phyloP scores from a whole-genome alignment of 805 yeast genomes.

The Yarrowia sp. region DNA sequence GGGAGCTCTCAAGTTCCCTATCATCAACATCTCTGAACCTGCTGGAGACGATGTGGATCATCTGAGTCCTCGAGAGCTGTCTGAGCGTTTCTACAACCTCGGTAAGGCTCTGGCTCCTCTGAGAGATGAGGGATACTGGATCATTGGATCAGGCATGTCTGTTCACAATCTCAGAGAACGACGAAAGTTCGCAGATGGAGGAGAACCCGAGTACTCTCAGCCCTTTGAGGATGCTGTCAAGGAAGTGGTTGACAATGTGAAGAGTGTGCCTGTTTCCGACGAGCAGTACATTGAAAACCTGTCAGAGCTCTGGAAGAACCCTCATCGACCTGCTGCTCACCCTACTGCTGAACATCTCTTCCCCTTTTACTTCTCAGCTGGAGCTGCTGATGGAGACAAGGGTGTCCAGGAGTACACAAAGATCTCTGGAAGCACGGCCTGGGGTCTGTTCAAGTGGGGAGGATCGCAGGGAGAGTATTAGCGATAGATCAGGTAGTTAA shows the following conservation, averaged over 20 bases:
- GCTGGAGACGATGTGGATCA: slow-evolving; percentile 51
- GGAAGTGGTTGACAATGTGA: slow-evolving; percentile 23
- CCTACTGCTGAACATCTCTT: slow-evolving; percentile 80
- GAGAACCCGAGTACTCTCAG: slow-evolving; percentile 57
- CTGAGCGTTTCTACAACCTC: slow-evolving; percentile 54
- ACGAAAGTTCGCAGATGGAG: slow-evolving; percentile 45
- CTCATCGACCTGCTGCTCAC: slow-evolving; percentile 59
- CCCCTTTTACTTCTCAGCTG: slow-evolving; percentile 69
- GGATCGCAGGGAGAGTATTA: slow-evolving; percentile 13
- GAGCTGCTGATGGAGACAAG: slow-evolving; percentile 51
- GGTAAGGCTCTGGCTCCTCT: slow-evolving; percentile 63
- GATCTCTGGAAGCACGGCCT: slow-evolving; percentile 1
- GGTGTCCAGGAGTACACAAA: slow-evolving; percentile 31
- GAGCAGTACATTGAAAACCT: slow-evolving; percentile 50
- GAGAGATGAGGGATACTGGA: slow-evolving; percentile 59
- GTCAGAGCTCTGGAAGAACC: slow-evolving; percentile 52
- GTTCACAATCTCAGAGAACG: slow-evolving; percentile 75
- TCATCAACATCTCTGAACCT: slow-evolving; percentile 55
- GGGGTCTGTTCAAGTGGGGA: slow-evolving; percentile 38
- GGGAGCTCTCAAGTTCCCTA: slow-evolving; percentile 50
- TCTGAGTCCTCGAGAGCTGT: slow-evolving; percentile 13
- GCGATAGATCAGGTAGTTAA: background rate
- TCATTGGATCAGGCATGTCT: slow-evolving; percentile 77
- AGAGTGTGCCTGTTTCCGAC: slow-evolving; percentile 49
- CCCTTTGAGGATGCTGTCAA: slow-evolving; percentile 61